Evolutionary conservation across 768 basidiomycete genomes (phyloP), one percentile per base, ranked within the genome.

Genomic region (Russula earlei): DNA sequence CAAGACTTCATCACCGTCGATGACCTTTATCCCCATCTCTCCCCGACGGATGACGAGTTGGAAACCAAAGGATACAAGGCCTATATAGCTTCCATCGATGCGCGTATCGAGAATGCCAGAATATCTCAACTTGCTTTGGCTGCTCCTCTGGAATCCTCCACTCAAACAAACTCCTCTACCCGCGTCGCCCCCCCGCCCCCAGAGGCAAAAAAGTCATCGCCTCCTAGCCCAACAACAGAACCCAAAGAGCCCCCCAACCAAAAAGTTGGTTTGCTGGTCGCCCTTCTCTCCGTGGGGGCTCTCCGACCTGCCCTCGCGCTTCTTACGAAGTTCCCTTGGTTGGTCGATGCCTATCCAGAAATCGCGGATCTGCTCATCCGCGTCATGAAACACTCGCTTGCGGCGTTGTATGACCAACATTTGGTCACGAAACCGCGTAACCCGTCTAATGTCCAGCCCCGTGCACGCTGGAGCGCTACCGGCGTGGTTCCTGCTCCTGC

Each of bases 11-110:
- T 98, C 54, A 79, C 83, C 3, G 70, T 95, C 9, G 84, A 91
- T 65, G 95, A 96, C 66, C 70, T 99, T 11, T 92, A 92, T 71
- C 82, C 88, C n/a, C 94, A 98, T 71, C 72, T 93, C 31, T 75
- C 79, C 1, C 92, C 92, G 0, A 68, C 70, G 27, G 96, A 98
- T 59, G 77, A 75, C 17, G 84, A 83, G 20, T 88, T 98, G 87
- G 78, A 78, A 27, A 71, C 72, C 41, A 61, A 54, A 44, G 75
- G 82, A 20, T 78, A 76, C 56, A 77, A 81, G 61, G 80, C 83
- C 52, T 92, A 91, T 67, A 63, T 82, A 19, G 75, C 75, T 2
- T 77, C 79, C 49, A 77, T 88, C 15, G 74, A 83, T 20, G 67
- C 77, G n/a, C 78, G 84, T 49, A 83, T 88, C 44, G 72, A 79